Percentiles rank a stretch among this genome's conserved stretches.
phyloP scores from a whole-genome alignment of 768 basidiomycete species.

The Lentinus brumalis region DNA sequence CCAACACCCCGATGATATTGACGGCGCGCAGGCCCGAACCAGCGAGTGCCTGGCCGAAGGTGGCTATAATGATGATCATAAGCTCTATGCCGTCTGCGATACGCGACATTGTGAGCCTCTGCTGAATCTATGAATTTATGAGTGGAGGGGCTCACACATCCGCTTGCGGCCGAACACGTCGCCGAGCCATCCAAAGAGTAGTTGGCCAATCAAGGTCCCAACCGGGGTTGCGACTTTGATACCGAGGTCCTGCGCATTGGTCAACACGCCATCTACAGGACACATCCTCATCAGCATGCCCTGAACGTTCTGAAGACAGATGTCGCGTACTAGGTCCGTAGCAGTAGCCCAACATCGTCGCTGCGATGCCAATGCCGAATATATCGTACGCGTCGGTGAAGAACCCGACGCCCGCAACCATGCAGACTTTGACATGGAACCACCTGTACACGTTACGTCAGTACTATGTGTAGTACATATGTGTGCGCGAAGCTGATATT shows the following conservation, averaged over 20 bases:
- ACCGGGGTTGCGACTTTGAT: slow-evolving; percentile 45
- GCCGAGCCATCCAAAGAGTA: slow-evolving; percentile 48
- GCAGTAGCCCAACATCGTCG: slow-evolving; percentile 47
- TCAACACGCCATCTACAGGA: slow-evolving; percentile 36
- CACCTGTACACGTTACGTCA: slow-evolving; percentile 21
- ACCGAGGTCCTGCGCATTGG: slow-evolving; percentile 41
- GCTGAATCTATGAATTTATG: too few species aligned
- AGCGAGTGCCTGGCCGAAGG: slow-evolving; percentile 41
- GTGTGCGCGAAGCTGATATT: background rate
- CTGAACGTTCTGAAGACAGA: background rate
- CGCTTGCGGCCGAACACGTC: slow-evolving; percentile 44
- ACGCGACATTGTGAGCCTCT: too few species aligned
- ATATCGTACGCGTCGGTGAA: slow-evolving; percentile 36
- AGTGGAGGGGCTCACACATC: slow-evolving; percentile 32
- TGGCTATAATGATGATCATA: slow-evolving; percentile 41
- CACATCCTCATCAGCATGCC: too few species aligned
- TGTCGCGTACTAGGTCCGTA: slow-evolving; percentile 23
- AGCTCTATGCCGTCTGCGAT: slow-evolving; percentile 46
- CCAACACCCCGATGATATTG: slow-evolving; percentile 44
- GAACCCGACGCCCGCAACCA: slow-evolving; percentile 35
- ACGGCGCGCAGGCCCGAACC: slow-evolving; percentile 43
- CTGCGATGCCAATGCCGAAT: slow-evolving; percentile 45
- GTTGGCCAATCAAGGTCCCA: slow-evolving; percentile 42
- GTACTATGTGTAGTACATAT: background rate
- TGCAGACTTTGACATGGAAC: slow-evolving; percentile 49